These are phyloP conservation scores for Sistotremastrum suecicum DNA, from an alignment of 768 basidiomycete genomes.

Conservation along the genomic window DNA sequence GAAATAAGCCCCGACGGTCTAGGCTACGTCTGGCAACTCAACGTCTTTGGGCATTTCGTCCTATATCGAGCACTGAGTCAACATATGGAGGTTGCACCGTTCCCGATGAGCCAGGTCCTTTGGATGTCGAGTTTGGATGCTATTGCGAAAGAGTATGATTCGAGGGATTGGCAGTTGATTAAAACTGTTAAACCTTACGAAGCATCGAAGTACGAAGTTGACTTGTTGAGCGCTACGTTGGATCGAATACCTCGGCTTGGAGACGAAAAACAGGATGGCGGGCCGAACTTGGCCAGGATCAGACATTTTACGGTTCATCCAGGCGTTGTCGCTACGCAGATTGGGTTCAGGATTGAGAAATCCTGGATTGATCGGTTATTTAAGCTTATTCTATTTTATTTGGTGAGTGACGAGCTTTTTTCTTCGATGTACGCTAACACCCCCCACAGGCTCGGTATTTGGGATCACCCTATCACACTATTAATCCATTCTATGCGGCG, in stretches of 20 bases:
- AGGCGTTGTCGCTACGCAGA: slow-evolving; percentile 43
- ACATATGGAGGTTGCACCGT: too few species aligned
- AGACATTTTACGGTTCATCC: slow-evolving; percentile 58
- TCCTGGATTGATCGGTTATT: slow-evolving; percentile 49
- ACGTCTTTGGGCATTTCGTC: slow-evolving; percentile 69
- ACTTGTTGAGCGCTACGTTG: slow-evolving; percentile 45
- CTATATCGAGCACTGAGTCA: slow-evolving; percentile 15
- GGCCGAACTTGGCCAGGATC: slow-evolving; percentile 7
- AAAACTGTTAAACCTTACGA: slow-evolving; percentile 53
- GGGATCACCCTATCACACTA: slow-evolving; percentile 56
- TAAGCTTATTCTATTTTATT: background rate
- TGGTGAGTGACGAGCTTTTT: slow-evolving; percentile 2
- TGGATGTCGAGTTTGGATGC: slow-evolving; percentile 73
- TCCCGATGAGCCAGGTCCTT: slow-evolving; percentile 35
- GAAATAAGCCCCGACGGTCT: slow-evolving; percentile 52
- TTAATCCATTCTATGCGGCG: slow-evolving; percentile 48
- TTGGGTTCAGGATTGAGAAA: slow-evolving; percentile 32
- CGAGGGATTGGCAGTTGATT: slow-evolving; percentile 59
- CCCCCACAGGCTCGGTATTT: slow-evolving; percentile 43
- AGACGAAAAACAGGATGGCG: too few species aligned
- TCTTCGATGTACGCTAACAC: too few species aligned
- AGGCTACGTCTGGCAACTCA: slow-evolving; percentile 77
- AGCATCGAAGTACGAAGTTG: slow-evolving; percentile 62
- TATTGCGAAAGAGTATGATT: slow-evolving; percentile 35
- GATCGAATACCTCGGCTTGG: slow-evolving; percentile 24